Conservation (phyloP, 1,284 basidiomycete genomes). For the Pulchroboletus neoregius region DNA sequence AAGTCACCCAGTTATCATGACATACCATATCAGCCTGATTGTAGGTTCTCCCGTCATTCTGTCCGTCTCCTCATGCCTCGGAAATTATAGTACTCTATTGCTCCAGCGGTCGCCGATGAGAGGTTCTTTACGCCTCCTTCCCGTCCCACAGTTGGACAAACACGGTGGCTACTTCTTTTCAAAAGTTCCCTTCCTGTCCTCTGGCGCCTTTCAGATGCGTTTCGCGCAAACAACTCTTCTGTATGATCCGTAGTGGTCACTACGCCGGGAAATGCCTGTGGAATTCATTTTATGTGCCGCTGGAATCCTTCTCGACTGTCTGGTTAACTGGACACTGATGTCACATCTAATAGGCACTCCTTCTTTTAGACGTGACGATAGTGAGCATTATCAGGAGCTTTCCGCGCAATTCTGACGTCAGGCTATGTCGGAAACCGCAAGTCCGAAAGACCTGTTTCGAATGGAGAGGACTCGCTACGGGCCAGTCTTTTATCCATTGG, state of each 20-base stretch:
- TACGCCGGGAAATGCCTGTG: slow-evolving; percentile 9
- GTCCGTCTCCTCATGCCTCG: slow-evolving; percentile 26
- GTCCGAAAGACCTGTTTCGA: not conserved
- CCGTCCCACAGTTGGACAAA: slow-evolving; percentile 2
- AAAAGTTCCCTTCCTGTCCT: slow-evolving; percentile 9
- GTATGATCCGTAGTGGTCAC: slow-evolving; percentile 9
- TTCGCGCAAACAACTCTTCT: slow-evolving; percentile 7
- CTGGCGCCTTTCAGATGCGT: slow-evolving; percentile 13
- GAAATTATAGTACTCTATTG: slow-evolving; percentile 24
- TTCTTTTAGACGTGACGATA: slow-evolving; percentile 15
- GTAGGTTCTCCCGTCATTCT: slow-evolving; percentile 17
- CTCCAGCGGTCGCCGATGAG: slow-evolving; percentile 14
- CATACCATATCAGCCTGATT: slow-evolving; percentile 6
- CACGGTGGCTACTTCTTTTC: slow-evolving; percentile 9
- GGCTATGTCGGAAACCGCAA: slow-evolving; percentile 6
- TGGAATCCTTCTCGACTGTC: slow-evolving; percentile 14
- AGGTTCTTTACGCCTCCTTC: slow-evolving; percentile 13
- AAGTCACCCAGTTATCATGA: slow-evolving; percentile 8
- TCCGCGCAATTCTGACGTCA: slow-evolving; percentile 30
- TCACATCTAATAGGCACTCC: slow-evolving; percentile 28
- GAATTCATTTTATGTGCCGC: slow-evolving; percentile 16
- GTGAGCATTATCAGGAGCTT: slow-evolving; percentile 10
- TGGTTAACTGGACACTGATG: slow-evolving; percentile 20
- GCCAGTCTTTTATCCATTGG: not conserved
- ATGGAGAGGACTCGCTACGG: too few relatives aligned